phyloP scores from a whole-genome alignment of 2,329 filamentous ascomycete genomes.

The Simplicillium aogashimaense region DNA sequence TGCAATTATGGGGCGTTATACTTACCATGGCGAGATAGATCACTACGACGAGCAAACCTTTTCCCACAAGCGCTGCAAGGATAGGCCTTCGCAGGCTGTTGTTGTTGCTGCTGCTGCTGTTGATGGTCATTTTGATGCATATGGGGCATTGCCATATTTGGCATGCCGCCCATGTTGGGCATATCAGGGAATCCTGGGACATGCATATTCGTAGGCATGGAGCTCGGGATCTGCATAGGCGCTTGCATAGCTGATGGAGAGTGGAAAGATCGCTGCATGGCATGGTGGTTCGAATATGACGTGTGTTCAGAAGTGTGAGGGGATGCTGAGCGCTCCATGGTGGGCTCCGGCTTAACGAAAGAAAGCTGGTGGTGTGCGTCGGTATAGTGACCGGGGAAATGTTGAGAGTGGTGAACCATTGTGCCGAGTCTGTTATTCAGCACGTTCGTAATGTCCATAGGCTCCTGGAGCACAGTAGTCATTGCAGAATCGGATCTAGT shows the following conservation, averaged over 20 bases:
- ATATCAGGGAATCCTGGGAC: constrained; percentile 29
- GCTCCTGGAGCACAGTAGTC: constrained; percentile 32
- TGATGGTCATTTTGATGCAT: constrained; percentile 13
- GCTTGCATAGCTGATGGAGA: constrained; percentile 43
- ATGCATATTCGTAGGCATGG: constrained; percentile 31
- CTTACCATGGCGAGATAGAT: constrained; percentile 89
- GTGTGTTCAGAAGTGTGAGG: constrained; percentile 52
- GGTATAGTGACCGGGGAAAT: constrained; percentile 21
- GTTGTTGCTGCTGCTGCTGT: constrained; percentile 19
- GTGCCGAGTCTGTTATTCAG: constrained; percentile 37
- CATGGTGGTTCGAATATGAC: constrained; percentile 38
- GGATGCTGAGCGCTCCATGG: constrained; percentile 44
- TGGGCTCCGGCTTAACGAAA: constrained; percentile 24
- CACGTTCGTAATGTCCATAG: constrained; percentile 44
- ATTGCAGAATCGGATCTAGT: constrained; percentile 15
- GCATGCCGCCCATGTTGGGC: constrained; percentile 22
- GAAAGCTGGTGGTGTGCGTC: constrained; percentile 19
- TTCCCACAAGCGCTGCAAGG: constrained; percentile 85
- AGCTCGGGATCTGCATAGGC: constrained; percentile 34
- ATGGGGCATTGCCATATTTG: constrained; percentile 27
- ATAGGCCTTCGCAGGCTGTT: constrained; percentile 56
- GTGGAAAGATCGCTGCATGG: constrained; percentile 38
- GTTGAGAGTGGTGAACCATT: constrained; percentile 18
- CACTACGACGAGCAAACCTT: constrained; percentile 85
- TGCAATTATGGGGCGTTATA: constrained; percentile 4